A percentile compares a stretch with the other conserved stretches of the same genome.
Evolutionary conservation across 2,329 filamentous ascomycete species (phyloP).

Genomic region (Paraphoma chrysanthemicola): DNA sequence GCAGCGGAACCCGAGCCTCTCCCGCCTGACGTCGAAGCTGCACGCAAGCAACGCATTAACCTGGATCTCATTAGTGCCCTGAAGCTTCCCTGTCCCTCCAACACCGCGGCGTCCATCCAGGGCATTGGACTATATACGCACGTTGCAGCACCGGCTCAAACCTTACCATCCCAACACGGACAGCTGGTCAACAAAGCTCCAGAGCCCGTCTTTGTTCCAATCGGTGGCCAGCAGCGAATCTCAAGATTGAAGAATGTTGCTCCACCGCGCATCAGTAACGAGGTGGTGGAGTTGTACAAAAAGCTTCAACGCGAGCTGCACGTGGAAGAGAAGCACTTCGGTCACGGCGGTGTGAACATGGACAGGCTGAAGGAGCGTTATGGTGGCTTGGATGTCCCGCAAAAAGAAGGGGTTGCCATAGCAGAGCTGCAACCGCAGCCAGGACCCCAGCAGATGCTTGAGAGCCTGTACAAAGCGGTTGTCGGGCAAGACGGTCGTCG

Average conservation of each 20-base stretch:
- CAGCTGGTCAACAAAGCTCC: neutral
- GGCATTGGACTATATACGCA: slow-evolving; percentile 40
- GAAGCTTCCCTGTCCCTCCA: slow-evolving; percentile 1
- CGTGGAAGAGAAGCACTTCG: neutral
- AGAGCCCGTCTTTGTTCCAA: slow-evolving; percentile 6
- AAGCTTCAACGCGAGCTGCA: neutral
- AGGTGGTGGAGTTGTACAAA: neutral
- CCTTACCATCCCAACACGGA: neutral
- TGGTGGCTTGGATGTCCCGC: neutral
- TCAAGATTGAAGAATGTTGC: neutral
- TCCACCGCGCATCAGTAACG: neutral
- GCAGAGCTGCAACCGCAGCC: neutral
- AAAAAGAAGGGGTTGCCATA: neutral
- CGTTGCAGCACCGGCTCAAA: slow-evolving; percentile 13
- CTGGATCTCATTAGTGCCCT: slow-evolving; percentile 23
- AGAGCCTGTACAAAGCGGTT: neutral
- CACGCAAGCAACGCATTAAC: slow-evolving; percentile 27
- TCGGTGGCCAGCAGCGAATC: neutral
- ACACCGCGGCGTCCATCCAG: slow-evolving; percentile 14
- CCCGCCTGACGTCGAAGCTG: slow-evolving; percentile 14
- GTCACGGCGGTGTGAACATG: neutral
- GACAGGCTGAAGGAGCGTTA: slow-evolving; percentile 1
- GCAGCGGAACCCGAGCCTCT: slow-evolving; percentile 1
- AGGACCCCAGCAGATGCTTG: neutral
- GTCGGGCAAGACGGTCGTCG: neutral